A percentile compares a stretch with the other conserved stretches of the same genome.
These are phyloP conservation scores for Cystoisospora suis DNA, from an alignment of 169 alveolate species.

Conservation along the genomic window DNA sequence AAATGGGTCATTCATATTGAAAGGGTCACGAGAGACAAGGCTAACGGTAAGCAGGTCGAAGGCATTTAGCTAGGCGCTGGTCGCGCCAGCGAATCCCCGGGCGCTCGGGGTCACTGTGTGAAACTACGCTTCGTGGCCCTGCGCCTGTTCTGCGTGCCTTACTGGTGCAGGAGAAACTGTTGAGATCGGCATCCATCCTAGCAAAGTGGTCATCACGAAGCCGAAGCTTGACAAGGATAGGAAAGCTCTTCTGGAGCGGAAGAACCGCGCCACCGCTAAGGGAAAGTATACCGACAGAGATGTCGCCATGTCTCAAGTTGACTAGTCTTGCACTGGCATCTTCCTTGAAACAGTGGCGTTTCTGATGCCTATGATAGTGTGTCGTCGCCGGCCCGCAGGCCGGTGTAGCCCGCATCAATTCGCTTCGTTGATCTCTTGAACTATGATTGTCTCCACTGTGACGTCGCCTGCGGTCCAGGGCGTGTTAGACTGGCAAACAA, in stretches of 20 bases:
- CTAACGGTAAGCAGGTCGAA: conserved; percentile 84
- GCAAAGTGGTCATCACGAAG: conserved; percentile 95
- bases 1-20: conserved; percentile 96
- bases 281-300: conserved; percentile 69
- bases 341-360: too few relatives aligned
- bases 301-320: conserved; percentile 46
- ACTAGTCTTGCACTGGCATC: background rate
- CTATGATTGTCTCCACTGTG: too few relatives aligned
- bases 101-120: too few relatives aligned
- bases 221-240: conserved; percentile 86
- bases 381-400: too few relatives aligned
- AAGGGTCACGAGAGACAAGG: conserved; percentile 95
- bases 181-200: conserved; percentile 95
- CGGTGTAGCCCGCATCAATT: too few relatives aligned
- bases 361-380: too few relatives aligned
- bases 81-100: too few relatives aligned
- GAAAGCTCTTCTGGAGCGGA: conserved; percentile 72
- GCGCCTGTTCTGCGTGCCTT: background rate
- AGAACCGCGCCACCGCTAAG: conserved; percentile 58
- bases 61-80: too few relatives aligned
- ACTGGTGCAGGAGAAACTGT: conserved; percentile 81
- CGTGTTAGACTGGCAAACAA: too few relatives aligned
- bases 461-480: too few relatives aligned
- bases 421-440: too few relatives aligned
- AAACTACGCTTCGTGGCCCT: too few relatives aligned